phyloP scores from a whole-genome alignment of 805 yeast species.

The Suhomyces tanzawaensis region DNA sequence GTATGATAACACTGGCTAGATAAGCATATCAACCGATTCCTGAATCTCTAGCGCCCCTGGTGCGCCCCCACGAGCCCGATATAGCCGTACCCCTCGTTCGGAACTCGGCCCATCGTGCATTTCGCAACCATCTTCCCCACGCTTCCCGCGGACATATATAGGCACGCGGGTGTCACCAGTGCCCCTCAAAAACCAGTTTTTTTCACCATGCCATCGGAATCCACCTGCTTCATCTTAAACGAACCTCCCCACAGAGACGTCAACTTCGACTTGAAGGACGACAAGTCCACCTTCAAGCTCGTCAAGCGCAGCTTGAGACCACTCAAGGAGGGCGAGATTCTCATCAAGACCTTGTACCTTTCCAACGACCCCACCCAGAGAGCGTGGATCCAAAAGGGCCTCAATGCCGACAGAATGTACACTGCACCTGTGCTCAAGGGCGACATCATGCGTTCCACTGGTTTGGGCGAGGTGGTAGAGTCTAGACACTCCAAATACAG shows the following conservation, averaged over 20 bases:
- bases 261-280: conserved; percentile 17
- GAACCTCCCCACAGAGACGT: conserved; percentile 18
- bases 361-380: conserved; percentile 39
- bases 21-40: too few relatives aligned
- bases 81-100: too few relatives aligned
- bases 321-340: conserved; percentile 24
- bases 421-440: conserved; percentile 40
- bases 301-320: conserved; percentile 13
- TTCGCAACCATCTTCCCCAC: not conserved
- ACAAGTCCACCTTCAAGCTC: conserved; percentile 32
- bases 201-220: conserved; percentile 9
- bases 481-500: conserved; percentile 40
- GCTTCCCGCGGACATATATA: not conserved
- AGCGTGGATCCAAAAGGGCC: conserved; percentile 33
- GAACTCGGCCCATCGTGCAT: not conserved
- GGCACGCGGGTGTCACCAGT: not conserved
- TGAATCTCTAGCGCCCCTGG: too few relatives aligned
- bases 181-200: not conserved
- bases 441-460: conserved; percentile 45
- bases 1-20: too few relatives aligned
- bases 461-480: conserved; percentile 49
- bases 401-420: conserved; percentile 24
- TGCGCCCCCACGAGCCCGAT: too few relatives aligned
- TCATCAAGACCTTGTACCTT: conserved; percentile 25
- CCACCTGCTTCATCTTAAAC: conserved; percentile 15